These are phyloP conservation scores for Boletus speciosus DNA, from an alignment of 768 basidiomycete species.

Conservation along the genomic window DNA sequence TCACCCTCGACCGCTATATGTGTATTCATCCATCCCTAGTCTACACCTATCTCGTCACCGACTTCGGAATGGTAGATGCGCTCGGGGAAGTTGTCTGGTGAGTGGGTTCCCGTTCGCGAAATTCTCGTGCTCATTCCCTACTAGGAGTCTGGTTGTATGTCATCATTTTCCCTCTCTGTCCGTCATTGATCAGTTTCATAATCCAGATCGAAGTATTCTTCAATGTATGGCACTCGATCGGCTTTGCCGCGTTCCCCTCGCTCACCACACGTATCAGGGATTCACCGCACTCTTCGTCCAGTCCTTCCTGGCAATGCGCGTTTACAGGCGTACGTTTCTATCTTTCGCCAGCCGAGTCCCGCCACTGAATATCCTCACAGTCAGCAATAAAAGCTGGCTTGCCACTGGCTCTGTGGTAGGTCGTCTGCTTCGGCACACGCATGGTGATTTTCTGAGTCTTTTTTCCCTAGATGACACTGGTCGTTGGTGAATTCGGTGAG, in stretches of 20 bases:
- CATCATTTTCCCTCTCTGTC: background rate
- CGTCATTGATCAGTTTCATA: background rate
- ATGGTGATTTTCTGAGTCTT: background rate
- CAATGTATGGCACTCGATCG: constrained; percentile 34
- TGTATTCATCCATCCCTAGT: constrained; percentile 29
- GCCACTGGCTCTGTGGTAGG: constrained; percentile 37
- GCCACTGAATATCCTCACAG: constrained; percentile 28
- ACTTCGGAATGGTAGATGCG: constrained; percentile 31
- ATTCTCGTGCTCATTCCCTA: background rate
- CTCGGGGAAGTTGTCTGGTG: constrained; percentile 45
- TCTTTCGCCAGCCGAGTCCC: background rate
- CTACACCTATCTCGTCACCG: constrained; percentile 46
- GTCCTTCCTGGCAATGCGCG: constrained; percentile 51
- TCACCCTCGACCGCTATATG: too few relatives aligned
- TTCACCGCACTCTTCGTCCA: constrained; percentile 57
- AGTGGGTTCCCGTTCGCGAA: constrained; percentile 10
- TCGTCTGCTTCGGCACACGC: background rate
- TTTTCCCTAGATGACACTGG: constrained; percentile 26
- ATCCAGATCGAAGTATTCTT: constrained; percentile 50
- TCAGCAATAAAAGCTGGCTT: constrained; percentile 48
- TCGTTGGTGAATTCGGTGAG: constrained; percentile 43
- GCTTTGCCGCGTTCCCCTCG: background rate
- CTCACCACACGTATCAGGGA: constrained; percentile 22
- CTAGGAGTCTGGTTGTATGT: constrained; percentile 29
- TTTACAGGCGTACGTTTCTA: constrained; percentile 44